A percentile compares a stretch with the other conserved stretches of the same genome.
phyloP scores from a whole-genome alignment of 208 protist genomes.

The Trypanosoma theileri region DNA sequence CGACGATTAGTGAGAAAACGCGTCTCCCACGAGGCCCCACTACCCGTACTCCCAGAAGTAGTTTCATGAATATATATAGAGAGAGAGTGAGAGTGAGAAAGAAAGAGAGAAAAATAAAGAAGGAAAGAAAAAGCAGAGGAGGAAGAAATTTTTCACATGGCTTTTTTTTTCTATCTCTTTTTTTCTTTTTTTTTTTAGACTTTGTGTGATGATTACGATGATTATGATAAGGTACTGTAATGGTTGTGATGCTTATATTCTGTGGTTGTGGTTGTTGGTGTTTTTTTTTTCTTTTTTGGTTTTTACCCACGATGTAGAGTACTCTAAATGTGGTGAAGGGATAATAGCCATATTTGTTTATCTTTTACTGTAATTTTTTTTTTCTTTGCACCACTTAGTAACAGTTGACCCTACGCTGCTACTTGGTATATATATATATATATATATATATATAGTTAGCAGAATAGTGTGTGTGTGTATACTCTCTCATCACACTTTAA shows the following conservation, averaged over 20 bases:
- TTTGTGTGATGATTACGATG: not conserved
- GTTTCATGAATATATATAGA: slow-evolving; percentile 28
- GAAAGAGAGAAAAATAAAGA: not conserved
- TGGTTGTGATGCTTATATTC: not conserved
- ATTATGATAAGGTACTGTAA: not conserved
- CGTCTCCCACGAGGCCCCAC: slow-evolving; percentile 55
- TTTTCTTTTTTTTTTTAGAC: slow-evolving; percentile 22
- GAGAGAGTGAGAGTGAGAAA: slow-evolving; percentile 15
- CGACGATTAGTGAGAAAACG: slow-evolving; percentile 56
- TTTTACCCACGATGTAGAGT: slow-evolving; percentile 12
- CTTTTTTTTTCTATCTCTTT: slow-evolving; percentile 4
- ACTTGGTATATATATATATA: not conserved
- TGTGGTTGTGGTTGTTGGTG: not conserved
- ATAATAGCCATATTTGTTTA: not conserved
- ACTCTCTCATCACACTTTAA: too few species aligned
- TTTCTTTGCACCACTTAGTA: not conserved
- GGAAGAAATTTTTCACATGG: slow-evolving; percentile 9
- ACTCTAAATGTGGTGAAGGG: not conserved
- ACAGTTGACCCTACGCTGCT: not conserved
- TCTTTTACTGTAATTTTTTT: not conserved
- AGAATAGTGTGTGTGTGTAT: too few species aligned
- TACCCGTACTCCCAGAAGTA: slow-evolving; percentile 25
- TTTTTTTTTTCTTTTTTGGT: slow-evolving; percentile 1
- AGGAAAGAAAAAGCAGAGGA: slow-evolving; percentile 5
- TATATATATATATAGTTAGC: not conserved